Base-by-base conservation (phyloP, 2,329 filamentous ascomycete genomes). In the Chrysosphaeria jannelii region DNA sequence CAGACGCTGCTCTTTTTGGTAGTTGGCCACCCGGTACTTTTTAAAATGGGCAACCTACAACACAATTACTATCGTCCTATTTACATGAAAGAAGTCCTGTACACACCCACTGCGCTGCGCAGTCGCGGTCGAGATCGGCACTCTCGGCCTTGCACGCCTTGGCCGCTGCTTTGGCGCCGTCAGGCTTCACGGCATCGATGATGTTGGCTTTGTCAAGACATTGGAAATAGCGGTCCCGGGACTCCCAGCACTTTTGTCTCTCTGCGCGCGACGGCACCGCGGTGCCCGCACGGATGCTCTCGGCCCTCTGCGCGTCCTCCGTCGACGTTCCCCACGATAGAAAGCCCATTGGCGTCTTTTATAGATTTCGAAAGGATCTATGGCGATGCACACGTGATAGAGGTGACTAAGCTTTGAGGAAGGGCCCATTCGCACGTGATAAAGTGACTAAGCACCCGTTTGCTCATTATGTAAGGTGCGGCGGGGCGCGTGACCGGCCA, bases 41-140 rank as follows among this genome's bases (percentile, higher is more conserved):
- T 93, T 91, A 48, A 97, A 97, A 46, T 97, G 93, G 46, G 78
- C 76, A 29, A 91, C 72, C 75, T 85, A 35, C 10, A 14, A 6
- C n/a, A 19, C 10, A 17, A 11, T n/a, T 14, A 13, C 14, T 10
- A 12, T 8, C n/a, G n/a, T n/a, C n/a, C n/a, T n/a, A n/a, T n/a
- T n/a, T n/a, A n/a, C n/a, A 21, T 21, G 20, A 5, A 8, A 22
- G 3, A 10, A 4, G 5, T 21, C 20, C 14, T 15, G 3, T 22
- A 57, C 68, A 35, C 46, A 88, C 85, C 85, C 85, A 97, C 40
- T 78, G 79, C 28, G 53, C 57, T 10, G 78, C 76, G 44, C 85
- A 97, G 40, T 81, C 72, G 35, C 57, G 55, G 46, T 89, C 76
- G 37, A 93, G 89, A 27, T 52, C 57, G 14, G 35, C 39, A 13